phyloP scores from a whole-genome alignment of 345 rosid species.

The Brassica napus region DNA sequence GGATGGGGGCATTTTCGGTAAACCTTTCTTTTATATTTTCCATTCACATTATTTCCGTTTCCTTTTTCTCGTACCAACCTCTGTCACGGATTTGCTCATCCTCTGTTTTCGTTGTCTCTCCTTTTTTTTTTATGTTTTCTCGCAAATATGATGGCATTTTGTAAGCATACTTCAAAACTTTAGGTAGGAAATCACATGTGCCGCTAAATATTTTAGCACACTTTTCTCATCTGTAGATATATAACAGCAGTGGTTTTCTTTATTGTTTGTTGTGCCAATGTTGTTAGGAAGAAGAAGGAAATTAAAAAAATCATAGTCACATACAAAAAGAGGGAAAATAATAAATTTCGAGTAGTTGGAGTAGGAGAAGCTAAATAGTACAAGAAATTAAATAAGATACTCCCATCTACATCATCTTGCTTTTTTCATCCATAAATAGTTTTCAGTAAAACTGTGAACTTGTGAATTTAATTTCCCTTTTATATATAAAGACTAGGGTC shows the following conservation, averaged over 20 bases:
- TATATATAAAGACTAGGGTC: conserved; percentile 4
- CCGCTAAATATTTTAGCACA: not conserved
- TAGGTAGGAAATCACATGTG: not conserved
- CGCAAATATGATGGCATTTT: not conserved
- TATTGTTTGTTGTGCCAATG: not conserved
- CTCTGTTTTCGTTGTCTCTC: not conserved
- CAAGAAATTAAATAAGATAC: conserved; percentile 21
- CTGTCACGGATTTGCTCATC: conserved; percentile 32
- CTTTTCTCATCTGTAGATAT: not conserved
- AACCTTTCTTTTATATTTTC: conserved; percentile 39
- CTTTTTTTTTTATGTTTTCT: not conserved
- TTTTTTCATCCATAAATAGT: not conserved
- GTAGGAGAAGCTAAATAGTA: conserved; percentile 22
- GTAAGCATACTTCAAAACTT: not conserved
- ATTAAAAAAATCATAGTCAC: not conserved
- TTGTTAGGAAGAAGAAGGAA: not conserved
- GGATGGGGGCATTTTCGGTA: conserved; percentile 68
- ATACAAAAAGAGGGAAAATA: conserved; percentile 12
- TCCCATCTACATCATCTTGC: conserved; percentile 28
- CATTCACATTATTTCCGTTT: conserved; percentile 60
- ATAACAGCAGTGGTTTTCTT: not conserved
- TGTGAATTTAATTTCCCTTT: conserved; percentile 20
- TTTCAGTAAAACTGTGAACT: conserved; percentile 18
- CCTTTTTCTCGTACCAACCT: conserved; percentile 47
- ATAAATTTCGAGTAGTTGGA: conserved; percentile 19